Conservation (phyloP, 129 eudicot genomes). For the Flaveria sonorensis region DNA sequence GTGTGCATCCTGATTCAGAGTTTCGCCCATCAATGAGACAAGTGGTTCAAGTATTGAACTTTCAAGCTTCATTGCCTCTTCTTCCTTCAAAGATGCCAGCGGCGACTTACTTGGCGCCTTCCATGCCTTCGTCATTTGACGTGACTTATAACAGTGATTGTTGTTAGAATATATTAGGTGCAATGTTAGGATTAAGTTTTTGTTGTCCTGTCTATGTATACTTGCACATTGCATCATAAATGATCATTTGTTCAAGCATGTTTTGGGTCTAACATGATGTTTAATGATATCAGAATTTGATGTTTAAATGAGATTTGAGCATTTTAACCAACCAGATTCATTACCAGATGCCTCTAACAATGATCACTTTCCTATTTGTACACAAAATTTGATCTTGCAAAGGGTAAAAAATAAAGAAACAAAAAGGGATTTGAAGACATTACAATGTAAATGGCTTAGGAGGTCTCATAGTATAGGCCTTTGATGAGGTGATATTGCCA, state of each 20-base stretch:
- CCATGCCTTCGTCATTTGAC: not conserved
- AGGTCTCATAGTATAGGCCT: slow-evolving; percentile 54
- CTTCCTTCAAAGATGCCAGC: slow-evolving; percentile 6
- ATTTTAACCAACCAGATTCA: not conserved
- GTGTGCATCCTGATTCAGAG: not conserved
- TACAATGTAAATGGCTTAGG: slow-evolving; percentile 57
- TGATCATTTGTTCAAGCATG: too few species aligned
- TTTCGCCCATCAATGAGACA: slow-evolving; percentile 8
- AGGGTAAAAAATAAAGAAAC: not conserved
- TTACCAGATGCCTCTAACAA: not conserved
- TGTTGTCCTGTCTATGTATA: too few species aligned
- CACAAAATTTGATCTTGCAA: slow-evolving; percentile 27
- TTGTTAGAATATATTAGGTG: too few species aligned
- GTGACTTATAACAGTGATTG: too few species aligned
- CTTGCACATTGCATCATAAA: too few species aligned
- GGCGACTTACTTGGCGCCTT: slow-evolving; percentile 8
- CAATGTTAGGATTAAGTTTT: too few species aligned
- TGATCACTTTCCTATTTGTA: slow-evolving; percentile 21
- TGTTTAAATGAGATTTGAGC: not conserved
- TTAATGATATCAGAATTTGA: too few species aligned
- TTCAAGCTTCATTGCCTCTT: not conserved
- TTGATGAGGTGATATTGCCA: slow-evolving; percentile 70
- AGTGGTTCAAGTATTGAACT: slow-evolving; percentile 15
- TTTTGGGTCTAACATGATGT: too few species aligned
- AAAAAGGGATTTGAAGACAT: slow-evolving; percentile 14